A percentile compares a stretch with the other conserved stretches of the same genome.
Conservation (phyloP, 768 basidiomycete species). For the Hygrocybe punicea region DNA sequence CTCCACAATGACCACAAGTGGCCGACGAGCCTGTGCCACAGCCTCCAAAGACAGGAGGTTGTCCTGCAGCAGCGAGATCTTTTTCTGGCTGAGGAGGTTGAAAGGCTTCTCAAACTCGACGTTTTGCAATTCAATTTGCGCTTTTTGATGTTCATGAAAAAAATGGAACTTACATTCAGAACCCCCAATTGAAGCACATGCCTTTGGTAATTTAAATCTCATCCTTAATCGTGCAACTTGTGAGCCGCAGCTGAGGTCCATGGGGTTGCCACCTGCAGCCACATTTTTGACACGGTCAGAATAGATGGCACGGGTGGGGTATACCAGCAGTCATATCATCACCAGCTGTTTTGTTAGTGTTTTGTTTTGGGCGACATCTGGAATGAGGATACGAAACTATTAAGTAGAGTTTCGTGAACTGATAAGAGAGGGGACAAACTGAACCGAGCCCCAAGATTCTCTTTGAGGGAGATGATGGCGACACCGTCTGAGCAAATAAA, state of each 20-base stretch:
- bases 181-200: constrained; percentile 99
- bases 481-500: constrained; percentile 70
- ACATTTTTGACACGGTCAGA: too few species aligned
- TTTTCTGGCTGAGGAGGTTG: constrained; percentile 94
- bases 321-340: constrained; percentile 98
- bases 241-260: constrained; percentile 98
- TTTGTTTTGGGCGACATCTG: constrained; percentile 94
- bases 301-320: too few species aligned
- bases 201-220: constrained; percentile 99
- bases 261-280: too few species aligned
- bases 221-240: constrained; percentile 95
- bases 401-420: background rate
- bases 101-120: constrained; percentile 96
- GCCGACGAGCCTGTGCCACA: constrained; percentile 76
- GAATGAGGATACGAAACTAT: constrained; percentile 63
- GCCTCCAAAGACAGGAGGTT: constrained; percentile 88
- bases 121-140: too few species aligned
- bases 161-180: constrained; percentile 97
- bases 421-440: constrained; percentile 28
- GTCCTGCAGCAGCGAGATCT: constrained; percentile 91
- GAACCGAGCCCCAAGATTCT: constrained; percentile 98
- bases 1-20: constrained; percentile 94
- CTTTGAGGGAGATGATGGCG: constrained; percentile 89
- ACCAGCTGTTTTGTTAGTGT: constrained; percentile 95
- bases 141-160: constrained; percentile 97